A percentile compares a stretch with the other conserved stretches of the same genome.
phyloP scores from a whole-genome alignment of 2,329 filamentous ascomycete genomes.

The Fusarium sp. region DNA sequence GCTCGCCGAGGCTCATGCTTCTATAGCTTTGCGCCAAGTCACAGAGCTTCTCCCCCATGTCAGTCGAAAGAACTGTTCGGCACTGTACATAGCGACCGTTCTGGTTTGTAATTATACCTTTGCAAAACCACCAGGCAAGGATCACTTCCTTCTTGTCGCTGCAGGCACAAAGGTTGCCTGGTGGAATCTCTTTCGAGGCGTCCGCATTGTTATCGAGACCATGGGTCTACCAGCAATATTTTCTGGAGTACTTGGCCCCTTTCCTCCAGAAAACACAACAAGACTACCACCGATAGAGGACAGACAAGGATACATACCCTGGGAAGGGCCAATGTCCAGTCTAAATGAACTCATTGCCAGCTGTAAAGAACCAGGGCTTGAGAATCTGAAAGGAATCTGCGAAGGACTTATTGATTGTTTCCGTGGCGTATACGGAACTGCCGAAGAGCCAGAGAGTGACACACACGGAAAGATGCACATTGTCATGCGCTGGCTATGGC shows the following conservation, averaged over 20 bases:
- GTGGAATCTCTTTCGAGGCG: neutral
- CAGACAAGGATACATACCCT: neutral
- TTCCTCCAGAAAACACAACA: neutral
- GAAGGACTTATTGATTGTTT: neutral
- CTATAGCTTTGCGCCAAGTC: neutral
- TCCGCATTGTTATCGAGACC: neutral
- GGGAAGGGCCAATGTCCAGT: neutral
- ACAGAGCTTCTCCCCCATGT: neutral
- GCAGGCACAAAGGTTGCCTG: neutral
- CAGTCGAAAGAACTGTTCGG: neutral
- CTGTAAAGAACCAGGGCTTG: neutral
- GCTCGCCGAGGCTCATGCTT: neutral
- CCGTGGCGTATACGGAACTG: neutral
- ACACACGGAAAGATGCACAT: conserved; percentile 11
- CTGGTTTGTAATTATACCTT: neutral
- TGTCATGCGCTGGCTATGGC: conserved; percentile 20
- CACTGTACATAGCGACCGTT: neutral
- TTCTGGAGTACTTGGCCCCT: neutral
- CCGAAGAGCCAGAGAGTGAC: neutral
- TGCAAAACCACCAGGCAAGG: neutral
- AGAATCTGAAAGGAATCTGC: neutral
- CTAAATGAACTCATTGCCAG: neutral
- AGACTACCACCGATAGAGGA: neutral
- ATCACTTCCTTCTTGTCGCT: neutral
- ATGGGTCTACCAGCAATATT: neutral